phyloP scores from a whole-genome alignment of 305 asterid genomes.

The Fraxinus ornus region DNA sequence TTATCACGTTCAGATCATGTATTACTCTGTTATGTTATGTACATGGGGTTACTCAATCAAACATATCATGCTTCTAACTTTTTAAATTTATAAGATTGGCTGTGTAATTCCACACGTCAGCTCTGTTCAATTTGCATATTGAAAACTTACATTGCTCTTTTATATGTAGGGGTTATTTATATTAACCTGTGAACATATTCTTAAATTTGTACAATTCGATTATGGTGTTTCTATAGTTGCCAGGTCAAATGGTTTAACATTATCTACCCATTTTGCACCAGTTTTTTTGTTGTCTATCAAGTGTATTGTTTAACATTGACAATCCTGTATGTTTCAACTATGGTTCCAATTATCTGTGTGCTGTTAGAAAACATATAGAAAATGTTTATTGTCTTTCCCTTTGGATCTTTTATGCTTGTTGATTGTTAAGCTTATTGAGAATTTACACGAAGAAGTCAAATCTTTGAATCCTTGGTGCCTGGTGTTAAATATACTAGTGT shows the following conservation, averaged over 20 bases:
- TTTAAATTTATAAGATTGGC: neutral
- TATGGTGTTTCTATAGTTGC: neutral
- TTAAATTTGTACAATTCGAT: slow-evolving; percentile 11
- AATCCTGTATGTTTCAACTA: slow-evolving; percentile 2
- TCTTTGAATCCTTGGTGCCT: neutral
- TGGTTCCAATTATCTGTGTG: neutral
- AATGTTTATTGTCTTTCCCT: neutral
- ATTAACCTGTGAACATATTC: slow-evolving; percentile 1
- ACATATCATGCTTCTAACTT: neutral
- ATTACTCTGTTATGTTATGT: neutral
- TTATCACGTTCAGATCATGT: neutral
- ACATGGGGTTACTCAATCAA: neutral
- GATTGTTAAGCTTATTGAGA: neutral
- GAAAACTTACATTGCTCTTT: neutral
- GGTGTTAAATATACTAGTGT: neutral
- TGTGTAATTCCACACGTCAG: neutral
- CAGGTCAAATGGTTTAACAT: neutral
- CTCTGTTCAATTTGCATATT: neutral
- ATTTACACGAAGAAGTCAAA: neutral
- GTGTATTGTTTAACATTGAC: neutral
- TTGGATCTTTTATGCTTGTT: neutral
- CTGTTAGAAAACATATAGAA: slow-evolving; percentile 3
- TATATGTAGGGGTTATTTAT: neutral
- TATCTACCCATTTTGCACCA: neutral
- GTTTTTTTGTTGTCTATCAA: slow-evolving; percentile 1